Percentiles rank a stretch among this genome's conserved stretches.
phyloP scores from a whole-genome alignment of 495 filamentous ascomycete species.

The Glarea lozoyensis region DNA sequence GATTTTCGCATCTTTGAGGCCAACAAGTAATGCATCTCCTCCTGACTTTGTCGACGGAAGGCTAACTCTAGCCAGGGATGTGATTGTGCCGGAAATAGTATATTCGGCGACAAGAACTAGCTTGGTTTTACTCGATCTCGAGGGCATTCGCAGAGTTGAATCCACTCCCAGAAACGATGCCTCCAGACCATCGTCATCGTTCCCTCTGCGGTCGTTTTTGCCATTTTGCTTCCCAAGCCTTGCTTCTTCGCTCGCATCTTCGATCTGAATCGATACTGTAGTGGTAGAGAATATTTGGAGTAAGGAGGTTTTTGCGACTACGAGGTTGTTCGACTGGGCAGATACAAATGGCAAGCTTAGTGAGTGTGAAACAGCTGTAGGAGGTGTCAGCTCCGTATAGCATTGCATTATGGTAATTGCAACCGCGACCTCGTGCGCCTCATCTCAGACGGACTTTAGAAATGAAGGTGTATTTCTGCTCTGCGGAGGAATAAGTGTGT shows the following conservation, averaged over 20 bases:
- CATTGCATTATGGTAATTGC: slow-evolving; percentile 39
- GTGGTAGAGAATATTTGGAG: slow-evolving; percentile 75
- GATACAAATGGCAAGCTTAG: slow-evolving; percentile 69
- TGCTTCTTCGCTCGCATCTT: slow-evolving; percentile 20
- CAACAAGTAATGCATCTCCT: slow-evolving; percentile 73
- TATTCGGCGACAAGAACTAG: slow-evolving; percentile 84
- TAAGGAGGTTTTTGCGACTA: slow-evolving; percentile 82
- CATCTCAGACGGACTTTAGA: slow-evolving; percentile 3
- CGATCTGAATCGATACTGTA: slow-evolving; percentile 44
- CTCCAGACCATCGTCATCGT: slow-evolving; percentile 53
- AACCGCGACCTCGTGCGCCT: neutral
- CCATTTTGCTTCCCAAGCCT: slow-evolving; percentile 6
- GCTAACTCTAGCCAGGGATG: slow-evolving; percentile 69
- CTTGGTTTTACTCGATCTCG: slow-evolving; percentile 56
- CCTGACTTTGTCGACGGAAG: slow-evolving; percentile 61
- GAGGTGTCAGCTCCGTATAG: slow-evolving; percentile 88
- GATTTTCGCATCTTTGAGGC: slow-evolving; percentile 83
- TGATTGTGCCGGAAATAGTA: slow-evolving; percentile 71
- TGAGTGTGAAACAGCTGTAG: slow-evolving; percentile 87
- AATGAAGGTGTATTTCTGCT: too few species aligned
- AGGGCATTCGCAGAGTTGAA: slow-evolving; percentile 39
- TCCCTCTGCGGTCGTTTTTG: slow-evolving; percentile 28
- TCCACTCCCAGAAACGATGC: slow-evolving; percentile 50
- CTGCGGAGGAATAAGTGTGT: too few species aligned
- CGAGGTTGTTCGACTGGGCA: slow-evolving; percentile 67